phyloP scores from a whole-genome alignment of 2,329 filamentous ascomycete species.

The Metarhizium guizhouense region DNA sequence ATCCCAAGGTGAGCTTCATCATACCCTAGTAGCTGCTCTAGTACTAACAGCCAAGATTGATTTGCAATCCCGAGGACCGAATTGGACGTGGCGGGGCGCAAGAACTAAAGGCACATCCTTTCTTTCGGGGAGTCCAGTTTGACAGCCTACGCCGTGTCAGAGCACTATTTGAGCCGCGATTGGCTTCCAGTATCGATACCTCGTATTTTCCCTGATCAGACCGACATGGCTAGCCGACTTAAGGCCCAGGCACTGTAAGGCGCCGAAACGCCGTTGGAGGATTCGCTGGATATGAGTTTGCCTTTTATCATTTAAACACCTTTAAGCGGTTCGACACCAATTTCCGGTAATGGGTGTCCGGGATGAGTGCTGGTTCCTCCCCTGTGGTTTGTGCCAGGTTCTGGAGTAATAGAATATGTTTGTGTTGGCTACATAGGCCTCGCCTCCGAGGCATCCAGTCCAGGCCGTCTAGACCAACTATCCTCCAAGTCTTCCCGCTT shows the following conservation, averaged over 20 bases:
- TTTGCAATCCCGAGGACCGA: conserved; percentile 88
- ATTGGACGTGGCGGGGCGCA: conserved; percentile 78
- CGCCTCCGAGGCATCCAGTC: too few relatives aligned
- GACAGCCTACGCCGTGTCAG: conserved; percentile 85
- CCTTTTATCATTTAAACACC: conserved; percentile 62
- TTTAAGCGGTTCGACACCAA: conserved; percentile 90
- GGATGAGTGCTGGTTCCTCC: not conserved
- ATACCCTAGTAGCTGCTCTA: not conserved
- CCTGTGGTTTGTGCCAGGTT: too few relatives aligned
- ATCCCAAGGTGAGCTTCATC: conserved; percentile 65
- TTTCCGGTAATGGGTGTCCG: conserved; percentile 38
- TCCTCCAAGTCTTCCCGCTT: too few relatives aligned
- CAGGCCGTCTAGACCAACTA: too few relatives aligned
- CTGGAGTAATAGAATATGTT: too few relatives aligned
- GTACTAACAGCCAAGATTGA: conserved; percentile 49
- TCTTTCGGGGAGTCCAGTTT: conserved; percentile 95
- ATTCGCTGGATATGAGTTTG: conserved; percentile 67
- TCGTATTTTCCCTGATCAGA: conserved; percentile 96
- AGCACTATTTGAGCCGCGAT: conserved; percentile 88
- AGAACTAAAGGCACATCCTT: conserved; percentile 87
- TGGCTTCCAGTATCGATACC: conserved; percentile 88
- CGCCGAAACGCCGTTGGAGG: conserved; percentile 58
- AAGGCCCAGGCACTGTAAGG: conserved; percentile 63
- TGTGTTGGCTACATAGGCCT: too few relatives aligned
- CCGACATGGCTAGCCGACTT: conserved; percentile 78